Conservation (phyloP, 1,139 yeast genomes). For the Zygosaccharomyces pseudobailii region DNA sequence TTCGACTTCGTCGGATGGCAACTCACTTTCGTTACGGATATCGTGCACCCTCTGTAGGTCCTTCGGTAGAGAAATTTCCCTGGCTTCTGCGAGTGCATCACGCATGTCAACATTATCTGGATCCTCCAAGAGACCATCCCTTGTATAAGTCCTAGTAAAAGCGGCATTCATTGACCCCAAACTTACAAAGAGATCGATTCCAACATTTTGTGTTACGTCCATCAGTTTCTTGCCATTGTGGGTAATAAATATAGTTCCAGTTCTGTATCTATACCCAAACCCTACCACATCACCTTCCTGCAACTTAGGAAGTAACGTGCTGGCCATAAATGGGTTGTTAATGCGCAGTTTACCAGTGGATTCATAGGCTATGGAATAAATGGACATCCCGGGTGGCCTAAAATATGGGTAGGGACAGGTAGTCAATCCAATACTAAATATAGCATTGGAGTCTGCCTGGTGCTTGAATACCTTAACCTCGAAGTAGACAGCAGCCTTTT, state of each 20-base stretch:
- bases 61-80: conserved; percentile 22
- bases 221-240: conserved; percentile 84
- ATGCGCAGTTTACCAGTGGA: conserved; percentile 77
- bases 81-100: conserved; percentile 21
- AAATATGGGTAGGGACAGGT: conserved; percentile 90
- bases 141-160: conserved; percentile 33
- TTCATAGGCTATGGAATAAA: conserved; percentile 82
- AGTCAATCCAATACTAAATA: conserved; percentile 69
- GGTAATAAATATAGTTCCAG: conserved; percentile 83
- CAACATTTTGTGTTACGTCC: conserved; percentile 78
- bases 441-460: conserved; percentile 35
- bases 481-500: conserved; percentile 63
- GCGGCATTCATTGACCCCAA: conserved; percentile 34
- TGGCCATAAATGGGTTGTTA: conserved; percentile 74
- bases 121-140: conserved; percentile 33
- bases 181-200: conserved; percentile 59
- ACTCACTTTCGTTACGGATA: conserved; percentile 14
- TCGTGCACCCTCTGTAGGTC: conserved; percentile 25
- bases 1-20: conserved; percentile 36
- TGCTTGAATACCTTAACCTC: conserved; percentile 63
- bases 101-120: conserved; percentile 32
- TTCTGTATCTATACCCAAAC: conserved; percentile 74
- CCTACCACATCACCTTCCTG: conserved; percentile 89
- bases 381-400: conserved; percentile 77
- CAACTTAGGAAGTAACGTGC: conserved; percentile 67